These are phyloP conservation scores for Zygoascus biomembranicola DNA, from an alignment of 805 yeast species.

Conservation along the genomic window DNA sequence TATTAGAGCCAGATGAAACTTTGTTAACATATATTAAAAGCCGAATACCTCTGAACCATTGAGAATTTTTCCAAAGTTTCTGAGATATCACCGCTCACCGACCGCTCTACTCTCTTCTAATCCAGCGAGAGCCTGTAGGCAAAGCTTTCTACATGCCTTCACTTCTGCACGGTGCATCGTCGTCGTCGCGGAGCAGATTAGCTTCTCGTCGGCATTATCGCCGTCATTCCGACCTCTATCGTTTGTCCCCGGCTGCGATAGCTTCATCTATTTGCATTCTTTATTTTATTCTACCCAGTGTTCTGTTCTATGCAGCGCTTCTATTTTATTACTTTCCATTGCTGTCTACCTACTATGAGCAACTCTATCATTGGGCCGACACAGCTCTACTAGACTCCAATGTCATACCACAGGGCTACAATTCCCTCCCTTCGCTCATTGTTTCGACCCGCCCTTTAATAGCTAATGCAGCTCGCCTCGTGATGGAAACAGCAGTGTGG, in stretches of 20 bases:
- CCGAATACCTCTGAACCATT: too few relatives aligned
- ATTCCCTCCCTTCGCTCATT: background rate
- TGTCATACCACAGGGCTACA: background rate
- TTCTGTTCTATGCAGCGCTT: background rate
- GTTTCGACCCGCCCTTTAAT: background rate
- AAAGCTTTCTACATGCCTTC: background rate
- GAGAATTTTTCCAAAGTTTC: too few relatives aligned
- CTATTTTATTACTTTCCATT: background rate
- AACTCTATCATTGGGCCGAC: background rate
- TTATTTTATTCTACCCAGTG: background rate
- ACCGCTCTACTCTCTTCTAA: too few relatives aligned
- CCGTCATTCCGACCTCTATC: background rate
- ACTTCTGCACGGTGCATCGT: background rate
- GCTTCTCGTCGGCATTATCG: background rate
- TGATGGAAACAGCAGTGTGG: background rate
- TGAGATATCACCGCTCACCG: too few relatives aligned
- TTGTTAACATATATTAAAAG: too few relatives aligned
- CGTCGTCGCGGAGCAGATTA: background rate
- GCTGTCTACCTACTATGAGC: background rate
- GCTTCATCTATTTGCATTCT: background rate
- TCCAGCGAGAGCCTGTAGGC: too few relatives aligned
- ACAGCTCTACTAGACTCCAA: background rate
- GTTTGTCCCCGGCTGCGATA: background rate
- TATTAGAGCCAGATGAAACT: too few relatives aligned
- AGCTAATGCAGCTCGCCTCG: background rate